These are phyloP conservation scores for Rhipidocladum racemiflorum DNA, from an alignment of 176 grass and related monocot species.

Conservation along the genomic window DNA sequence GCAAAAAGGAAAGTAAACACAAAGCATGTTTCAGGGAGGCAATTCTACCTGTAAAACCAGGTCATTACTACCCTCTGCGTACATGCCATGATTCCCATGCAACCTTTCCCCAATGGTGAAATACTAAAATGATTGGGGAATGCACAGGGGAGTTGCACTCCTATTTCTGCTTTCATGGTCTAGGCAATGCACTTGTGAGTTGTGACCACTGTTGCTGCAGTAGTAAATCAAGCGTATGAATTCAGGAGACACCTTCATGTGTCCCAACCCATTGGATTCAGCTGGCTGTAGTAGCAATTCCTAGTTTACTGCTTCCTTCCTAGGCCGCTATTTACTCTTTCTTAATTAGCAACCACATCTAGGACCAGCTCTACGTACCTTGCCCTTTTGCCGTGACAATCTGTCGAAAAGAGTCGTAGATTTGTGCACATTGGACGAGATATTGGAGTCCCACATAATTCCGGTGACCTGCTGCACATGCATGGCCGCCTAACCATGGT, in stretches of 20 bases:
- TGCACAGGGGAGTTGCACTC: not conserved
- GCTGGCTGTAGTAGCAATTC: not conserved
- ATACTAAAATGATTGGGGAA: not conserved
- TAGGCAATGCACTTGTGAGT: not conserved
- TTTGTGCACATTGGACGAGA: not conserved
- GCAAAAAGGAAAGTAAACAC: not conserved
- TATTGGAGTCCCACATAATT: not conserved
- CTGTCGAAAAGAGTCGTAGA: not conserved
- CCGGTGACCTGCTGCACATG: constrained; percentile 23
- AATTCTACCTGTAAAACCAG: not conserved
- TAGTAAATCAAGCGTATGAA: not conserved
- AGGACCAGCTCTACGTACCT: not conserved
- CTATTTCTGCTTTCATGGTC: not conserved
- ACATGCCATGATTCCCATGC: not conserved
- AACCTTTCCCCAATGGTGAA: no score
- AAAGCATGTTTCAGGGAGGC: not conserved
- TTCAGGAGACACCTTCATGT: constrained; percentile 1
- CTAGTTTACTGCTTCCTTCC: not conserved
- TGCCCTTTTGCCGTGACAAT: constrained; percentile 13
- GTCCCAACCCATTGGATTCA: not conserved
- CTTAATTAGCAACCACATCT: no score
- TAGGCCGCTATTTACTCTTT: not conserved
- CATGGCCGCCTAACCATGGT: not conserved
- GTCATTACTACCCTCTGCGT: not conserved
- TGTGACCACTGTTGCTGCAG: not conserved